These are phyloP conservation scores for Lichtheimia corymbifera DNA, from an alignment of 371 early-diverging fungal genomes.

Conservation along the genomic window DNA sequence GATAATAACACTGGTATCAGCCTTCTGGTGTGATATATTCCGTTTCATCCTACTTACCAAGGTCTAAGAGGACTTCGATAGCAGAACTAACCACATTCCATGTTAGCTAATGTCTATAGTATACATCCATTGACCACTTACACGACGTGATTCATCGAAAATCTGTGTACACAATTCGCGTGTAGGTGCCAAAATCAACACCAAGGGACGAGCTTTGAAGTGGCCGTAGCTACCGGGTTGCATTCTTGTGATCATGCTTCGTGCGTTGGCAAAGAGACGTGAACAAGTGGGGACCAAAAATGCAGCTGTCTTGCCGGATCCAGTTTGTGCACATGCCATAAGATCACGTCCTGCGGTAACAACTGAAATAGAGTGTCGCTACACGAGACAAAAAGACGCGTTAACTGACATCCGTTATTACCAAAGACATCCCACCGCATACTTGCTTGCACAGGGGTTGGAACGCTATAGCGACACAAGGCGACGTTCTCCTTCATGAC, in stretches of 20 bases:
- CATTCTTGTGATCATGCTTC: constrained; percentile 22
- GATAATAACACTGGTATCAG: background rate
- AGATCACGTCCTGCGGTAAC: constrained; percentile 66
- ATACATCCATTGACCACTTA: constrained; percentile 11
- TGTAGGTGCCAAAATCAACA: constrained; percentile 47
- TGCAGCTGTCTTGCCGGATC: constrained; percentile 78
- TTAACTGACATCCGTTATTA: too few relatives aligned
- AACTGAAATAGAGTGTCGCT: constrained; percentile 71
- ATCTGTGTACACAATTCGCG: constrained; percentile 50
- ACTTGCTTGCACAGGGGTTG: constrained; percentile 72
- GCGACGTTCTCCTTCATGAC: constrained; percentile 58
- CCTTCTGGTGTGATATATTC: background rate
- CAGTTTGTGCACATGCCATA: constrained; percentile 84
- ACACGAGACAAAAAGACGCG: background rate
- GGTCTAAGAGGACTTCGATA: constrained; percentile 50
- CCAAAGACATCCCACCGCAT: background rate
- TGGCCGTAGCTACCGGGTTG: constrained; percentile 17
- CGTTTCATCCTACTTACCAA: constrained; percentile 30
- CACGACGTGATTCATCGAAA: constrained; percentile 47
- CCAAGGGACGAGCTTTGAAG: constrained; percentile 34
- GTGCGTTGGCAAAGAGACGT: constrained; percentile 32
- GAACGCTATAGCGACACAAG: constrained; percentile 56
- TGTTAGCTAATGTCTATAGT: background rate
- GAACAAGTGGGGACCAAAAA: constrained; percentile 64
- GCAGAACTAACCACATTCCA: constrained; percentile 25